Evolutionary conservation across 139 green algal species (phyloP), one percentile per base, ranked within the genome.

Genomic region (Picochlorum costavermella): DNA sequence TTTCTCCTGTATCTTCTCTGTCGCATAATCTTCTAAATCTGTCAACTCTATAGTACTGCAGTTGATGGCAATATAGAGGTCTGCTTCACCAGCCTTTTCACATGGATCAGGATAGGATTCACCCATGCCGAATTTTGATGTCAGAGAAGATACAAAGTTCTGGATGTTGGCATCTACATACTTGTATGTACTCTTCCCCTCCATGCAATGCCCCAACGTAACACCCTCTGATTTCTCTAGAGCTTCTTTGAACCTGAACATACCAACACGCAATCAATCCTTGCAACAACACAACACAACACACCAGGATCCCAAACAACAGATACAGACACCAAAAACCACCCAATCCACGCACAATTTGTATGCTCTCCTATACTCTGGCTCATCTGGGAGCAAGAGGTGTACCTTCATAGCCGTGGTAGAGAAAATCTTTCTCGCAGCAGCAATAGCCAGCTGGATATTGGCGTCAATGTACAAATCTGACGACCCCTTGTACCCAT

Each of bases 381-480:
- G 77, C 6, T 76, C 72, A 59, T 96, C 90, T 0, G 90, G 86
- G 30, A 95, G 73, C 11, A 96, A 60, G 30, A 96, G 43, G 48
- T 91, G 82, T 25, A 95, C 83, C 9, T 72, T 77, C 63, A 79
- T 87, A 11, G 78, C 84, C 2, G 70, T 51, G 1, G 44, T 44
- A 10, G 76, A 65, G 9, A 64, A 51, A 2, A 95, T 61, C 70
- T 78, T 57, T 50, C 71, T 73, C 1, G 80, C 87, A 3, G 69
- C 85, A n/a, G 81, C 71, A 11, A 96, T 58, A 0, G 88, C 86
- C 48, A 94, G 76, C 65, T 93, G 89, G 17, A 87, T 77, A 65
- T 96, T 96, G 20, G 89, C 71, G 56, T 96, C 90, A 50, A 96
- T 94, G 68, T 85, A 96, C 5, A 85, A 45, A 63, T 96, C 90